Percentiles rank a stretch among this genome's conserved stretches.
These are phyloP conservation scores for Solanum gracilifrons DNA, from an alignment of 257 asterid species.

Conservation along the genomic window DNA sequence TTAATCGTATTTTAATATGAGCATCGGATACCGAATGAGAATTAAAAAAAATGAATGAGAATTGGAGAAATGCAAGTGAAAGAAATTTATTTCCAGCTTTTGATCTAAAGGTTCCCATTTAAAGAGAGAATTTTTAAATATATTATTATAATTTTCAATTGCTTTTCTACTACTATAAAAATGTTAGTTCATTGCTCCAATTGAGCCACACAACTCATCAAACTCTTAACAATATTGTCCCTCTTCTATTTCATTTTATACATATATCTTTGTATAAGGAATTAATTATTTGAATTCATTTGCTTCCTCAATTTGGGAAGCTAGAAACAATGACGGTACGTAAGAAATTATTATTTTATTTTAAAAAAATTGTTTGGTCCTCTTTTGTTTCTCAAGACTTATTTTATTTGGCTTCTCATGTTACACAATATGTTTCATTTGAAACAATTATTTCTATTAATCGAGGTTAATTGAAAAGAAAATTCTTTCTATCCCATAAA, in stretches of 20 bases:
- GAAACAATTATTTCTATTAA: neutral
- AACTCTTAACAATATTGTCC: neutral
- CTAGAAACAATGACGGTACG: neutral
- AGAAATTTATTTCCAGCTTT: neutral
- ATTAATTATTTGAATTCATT: neutral
- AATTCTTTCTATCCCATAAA: neutral
- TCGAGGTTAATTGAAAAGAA: neutral
- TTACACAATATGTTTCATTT: neutral
- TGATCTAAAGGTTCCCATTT: neutral
- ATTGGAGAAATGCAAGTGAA: neutral
- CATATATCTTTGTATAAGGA: neutral
- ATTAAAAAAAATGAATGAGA: neutral
- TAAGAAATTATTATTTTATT: neutral
- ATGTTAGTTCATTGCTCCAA: neutral
- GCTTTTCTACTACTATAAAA: neutral
- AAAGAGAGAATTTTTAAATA: neutral
- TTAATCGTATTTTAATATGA: neutral
- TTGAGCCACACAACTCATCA: neutral
- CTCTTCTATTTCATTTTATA: neutral
- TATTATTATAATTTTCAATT: neutral
- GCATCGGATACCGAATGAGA: accelerated
- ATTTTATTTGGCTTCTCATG: neutral
- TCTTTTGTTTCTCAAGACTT: neutral
- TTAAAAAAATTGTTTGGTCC: neutral
- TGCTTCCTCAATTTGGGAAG: neutral